Conservation (phyloP, 306 rosid species). For the Arachis stenosperma region DNA sequence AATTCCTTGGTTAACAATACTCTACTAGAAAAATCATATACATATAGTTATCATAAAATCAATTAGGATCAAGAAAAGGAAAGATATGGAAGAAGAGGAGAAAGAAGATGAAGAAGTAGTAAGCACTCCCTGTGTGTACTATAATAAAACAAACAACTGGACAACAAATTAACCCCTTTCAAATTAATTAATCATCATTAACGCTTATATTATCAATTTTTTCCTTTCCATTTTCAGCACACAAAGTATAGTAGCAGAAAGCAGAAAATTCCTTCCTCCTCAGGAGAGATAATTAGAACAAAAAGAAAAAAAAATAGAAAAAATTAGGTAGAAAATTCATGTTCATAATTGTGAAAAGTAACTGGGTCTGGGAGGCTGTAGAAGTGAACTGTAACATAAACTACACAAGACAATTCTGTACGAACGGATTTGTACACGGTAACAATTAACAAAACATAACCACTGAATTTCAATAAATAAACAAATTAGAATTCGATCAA, state of each 20-base stretch:
- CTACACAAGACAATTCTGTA: neutral
- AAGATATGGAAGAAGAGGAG: neutral
- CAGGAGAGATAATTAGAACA: conserved; percentile 12
- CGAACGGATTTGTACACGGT: neutral
- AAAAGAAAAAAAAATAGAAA: neutral
- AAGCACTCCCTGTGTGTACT: neutral
- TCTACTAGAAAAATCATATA: conserved; percentile 17
- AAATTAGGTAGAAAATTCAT: neutral
- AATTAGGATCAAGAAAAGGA: conserved; percentile 1
- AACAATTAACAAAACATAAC: neutral
- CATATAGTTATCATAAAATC: conserved; percentile 20
- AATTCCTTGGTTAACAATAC: conserved; percentile 27
- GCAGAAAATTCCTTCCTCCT: neutral
- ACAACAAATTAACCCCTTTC: conserved; percentile 7
- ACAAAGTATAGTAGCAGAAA: neutral
- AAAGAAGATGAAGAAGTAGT: conserved; percentile 9
- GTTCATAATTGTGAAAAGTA: conserved; percentile 7
- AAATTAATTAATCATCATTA: conserved; percentile 3
- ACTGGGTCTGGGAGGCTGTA: neutral
- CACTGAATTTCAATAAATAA: neutral
- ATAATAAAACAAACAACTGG: neutral
- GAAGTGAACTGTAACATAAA: conserved; percentile 11
- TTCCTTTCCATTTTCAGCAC: conserved; percentile 30
- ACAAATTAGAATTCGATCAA: conserved; percentile 21
- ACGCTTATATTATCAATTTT: neutral